These are phyloP conservation scores for Candida dajiaensis DNA, from an alignment of 805 yeast species.

Conservation along the genomic window DNA sequence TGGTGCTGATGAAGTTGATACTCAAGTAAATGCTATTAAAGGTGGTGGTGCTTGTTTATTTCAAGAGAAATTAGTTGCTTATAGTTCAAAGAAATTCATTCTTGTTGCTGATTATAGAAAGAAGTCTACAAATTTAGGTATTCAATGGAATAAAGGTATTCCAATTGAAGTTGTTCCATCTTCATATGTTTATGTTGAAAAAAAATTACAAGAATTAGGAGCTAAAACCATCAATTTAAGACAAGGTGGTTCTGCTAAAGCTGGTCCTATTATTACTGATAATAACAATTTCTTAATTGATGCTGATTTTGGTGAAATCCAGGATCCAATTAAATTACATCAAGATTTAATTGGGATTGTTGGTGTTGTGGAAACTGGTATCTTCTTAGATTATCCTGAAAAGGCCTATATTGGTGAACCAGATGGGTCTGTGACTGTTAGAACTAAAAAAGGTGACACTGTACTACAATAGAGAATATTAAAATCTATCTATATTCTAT, in stretches of 20 bases:
- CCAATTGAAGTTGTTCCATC: slow-evolving; percentile 95
- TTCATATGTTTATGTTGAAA: slow-evolving; percentile 70
- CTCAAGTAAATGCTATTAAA: slow-evolving; percentile 75
- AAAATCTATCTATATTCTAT: too few species aligned
- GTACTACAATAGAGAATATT: slow-evolving; percentile 1
- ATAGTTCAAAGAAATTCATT: slow-evolving; percentile 67
- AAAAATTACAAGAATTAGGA: slow-evolving; percentile 57
- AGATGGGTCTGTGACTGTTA: slow-evolving; percentile 52
- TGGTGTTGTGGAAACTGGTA: slow-evolving; percentile 96
- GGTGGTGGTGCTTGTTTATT: slow-evolving; percentile 99
- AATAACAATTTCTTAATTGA: slow-evolving; percentile 91
- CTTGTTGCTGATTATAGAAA: slow-evolving; percentile 92
- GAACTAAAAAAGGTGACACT: slow-evolving; percentile 23
- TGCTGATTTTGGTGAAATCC: slow-evolving; percentile 82
- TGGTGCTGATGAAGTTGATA: slow-evolving; percentile 97
- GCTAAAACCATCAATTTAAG: slow-evolving; percentile 62
- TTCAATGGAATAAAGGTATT: slow-evolving; percentile 81
- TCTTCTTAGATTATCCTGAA: slow-evolving; percentile 64
- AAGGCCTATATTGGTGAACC: slow-evolving; percentile 88
- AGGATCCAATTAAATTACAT: slow-evolving; percentile 49
- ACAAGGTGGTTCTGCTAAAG: slow-evolving; percentile 86
- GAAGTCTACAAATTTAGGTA: slow-evolving; percentile 65
- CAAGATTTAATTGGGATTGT: slow-evolving; percentile 62
- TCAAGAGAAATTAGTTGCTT: slow-evolving; percentile 93
- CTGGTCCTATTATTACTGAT: slow-evolving; percentile 96